Base-by-base conservation (phyloP, 225 moss, liverwort and hornwort genomes). In the Antitrichia curtipendula region DNA sequence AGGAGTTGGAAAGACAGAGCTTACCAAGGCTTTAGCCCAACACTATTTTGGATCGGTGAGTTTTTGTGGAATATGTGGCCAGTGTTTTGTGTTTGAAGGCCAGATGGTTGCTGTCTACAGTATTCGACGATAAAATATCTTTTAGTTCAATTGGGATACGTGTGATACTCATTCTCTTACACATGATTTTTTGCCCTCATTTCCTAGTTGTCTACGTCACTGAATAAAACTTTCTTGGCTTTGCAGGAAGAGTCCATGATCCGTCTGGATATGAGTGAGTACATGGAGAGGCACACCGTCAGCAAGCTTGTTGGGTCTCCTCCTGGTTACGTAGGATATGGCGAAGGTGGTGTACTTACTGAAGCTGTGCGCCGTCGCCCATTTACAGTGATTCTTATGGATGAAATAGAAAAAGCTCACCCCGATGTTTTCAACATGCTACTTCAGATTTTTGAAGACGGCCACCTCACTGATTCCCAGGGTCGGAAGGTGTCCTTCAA, bases 241-340 rank as follows among this genome's bases (percentile, higher is more conserved):
- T 78, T 75, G 87, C 94, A 98, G 98, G 98, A 98, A 89, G 96
- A 95, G 74, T 92, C 96, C 52, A 98, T 96, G 96, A 95, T 98
- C 50, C 93, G 98, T 82, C 84, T 98, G 88, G 98, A 98, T 59
- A 98, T 98, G 98, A 98, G 98, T 88, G 98, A 98, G 90, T 98
- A 96, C 81, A 98, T 98, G 98, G 98, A 98, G 88, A 92, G 98
- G 83, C 98, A 98, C 87, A 96, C 96, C 27, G 96, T 98, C 56
- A 98, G 98, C 88, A 98, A 98, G 84, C 92, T 98, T 52, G 94
- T 98, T 80, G 98, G 98, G 56, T 98, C 98, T 86, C 98, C 98
- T 64, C 98, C 98, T 82, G 98, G 98, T 58, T 98, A 98, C 47
- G 92, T 98, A 38, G 98, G 98, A 84, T 98, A 95, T 85, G 98